Percentiles rank a stretch among this genome's conserved stretches.
phyloP scores from a whole-genome alignment of 805 yeast genomes.

The Scheffersomyces lignosus region DNA sequence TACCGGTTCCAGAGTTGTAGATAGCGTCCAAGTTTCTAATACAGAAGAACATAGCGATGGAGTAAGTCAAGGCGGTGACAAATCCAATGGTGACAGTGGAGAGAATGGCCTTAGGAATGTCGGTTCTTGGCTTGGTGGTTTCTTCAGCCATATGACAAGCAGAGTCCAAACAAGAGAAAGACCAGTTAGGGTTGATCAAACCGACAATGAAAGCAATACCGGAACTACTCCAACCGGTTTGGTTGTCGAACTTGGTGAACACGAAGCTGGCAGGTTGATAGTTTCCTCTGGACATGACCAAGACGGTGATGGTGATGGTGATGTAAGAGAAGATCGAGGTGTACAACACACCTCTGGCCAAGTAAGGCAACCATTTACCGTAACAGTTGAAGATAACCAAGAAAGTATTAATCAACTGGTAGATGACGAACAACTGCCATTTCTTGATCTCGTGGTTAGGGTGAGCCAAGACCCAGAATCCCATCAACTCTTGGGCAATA shows the following conservation, averaged over 20 bases:
- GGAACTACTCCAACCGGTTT: conserved; percentile 30
- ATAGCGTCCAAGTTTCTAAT: conserved; percentile 31
- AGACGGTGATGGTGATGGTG: conserved; percentile 38
- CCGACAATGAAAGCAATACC: conserved; percentile 40
- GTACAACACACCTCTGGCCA: conserved; percentile 37
- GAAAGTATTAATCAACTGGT: conserved; percentile 34
- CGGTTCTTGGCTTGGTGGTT: conserved; percentile 35
- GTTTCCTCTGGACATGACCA: conserved; percentile 36
- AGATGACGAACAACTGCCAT: conserved; percentile 39
- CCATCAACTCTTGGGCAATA: conserved; percentile 36
- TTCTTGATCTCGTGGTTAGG: conserved; percentile 32
- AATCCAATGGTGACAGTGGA: conserved; percentile 43
- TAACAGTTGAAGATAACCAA: conserved; percentile 36
- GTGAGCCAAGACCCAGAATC: conserved; percentile 35
- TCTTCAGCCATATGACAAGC: conserved; percentile 46
- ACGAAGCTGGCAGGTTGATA: conserved; percentile 29
- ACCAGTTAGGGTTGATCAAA: conserved; percentile 39
- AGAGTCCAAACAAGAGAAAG: conserved; percentile 40
- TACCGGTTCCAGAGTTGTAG: conserved; percentile 28
- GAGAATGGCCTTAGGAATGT: conserved; percentile 40
- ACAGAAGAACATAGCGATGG: conserved; percentile 42
- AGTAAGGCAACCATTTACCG: conserved; percentile 34
- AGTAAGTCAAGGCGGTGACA: conserved; percentile 38
- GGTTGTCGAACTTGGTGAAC: conserved; percentile 22
- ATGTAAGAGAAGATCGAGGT: conserved; percentile 33